phyloP scores from a whole-genome alignment of 2,329 filamentous ascomycete species.

The Calcarisporium arbuscula region DNA sequence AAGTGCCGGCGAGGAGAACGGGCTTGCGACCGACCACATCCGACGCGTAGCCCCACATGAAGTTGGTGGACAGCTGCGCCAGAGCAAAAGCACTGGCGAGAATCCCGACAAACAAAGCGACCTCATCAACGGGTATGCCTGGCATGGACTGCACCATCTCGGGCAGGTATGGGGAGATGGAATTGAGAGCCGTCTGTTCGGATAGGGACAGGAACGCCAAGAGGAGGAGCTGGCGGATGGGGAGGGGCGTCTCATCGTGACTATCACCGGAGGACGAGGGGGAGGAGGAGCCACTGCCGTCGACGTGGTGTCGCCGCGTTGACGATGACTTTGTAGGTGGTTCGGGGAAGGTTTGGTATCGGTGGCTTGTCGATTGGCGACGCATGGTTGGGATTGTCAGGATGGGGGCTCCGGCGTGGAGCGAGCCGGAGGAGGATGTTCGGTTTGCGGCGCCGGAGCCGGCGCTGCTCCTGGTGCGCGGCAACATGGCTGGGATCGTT shows the following conservation, averaged over 20 bases:
- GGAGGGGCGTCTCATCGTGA: constrained; percentile 66
- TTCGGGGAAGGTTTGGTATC: constrained; percentile 79
- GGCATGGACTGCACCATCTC: constrained; percentile 86
- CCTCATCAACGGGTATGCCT: constrained; percentile 63
- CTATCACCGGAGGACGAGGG: constrained; percentile 24
- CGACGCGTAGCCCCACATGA: constrained; percentile 49
- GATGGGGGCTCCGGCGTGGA: constrained; percentile 46
- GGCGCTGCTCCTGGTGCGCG: too few relatives aligned
- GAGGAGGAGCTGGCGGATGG: constrained; percentile 73
- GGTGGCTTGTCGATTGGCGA: constrained; percentile 41
- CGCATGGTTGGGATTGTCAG: constrained; percentile 26
- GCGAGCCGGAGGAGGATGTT: constrained; percentile 37
- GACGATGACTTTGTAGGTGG: constrained; percentile 64
- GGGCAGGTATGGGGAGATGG: constrained; percentile 89
- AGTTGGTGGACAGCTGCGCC: constrained; percentile 87
- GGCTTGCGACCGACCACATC: constrained; percentile 71
- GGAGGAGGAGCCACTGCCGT: constrained; percentile 11
- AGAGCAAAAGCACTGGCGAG: constrained; percentile 88
- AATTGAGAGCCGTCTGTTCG: constrained; percentile 95
- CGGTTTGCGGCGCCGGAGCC: constrained; percentile 10
- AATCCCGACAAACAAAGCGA: constrained; percentile 82
- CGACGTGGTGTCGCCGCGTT: constrained; percentile 50
- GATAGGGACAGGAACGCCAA: constrained; percentile 83
- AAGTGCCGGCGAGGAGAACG: constrained; percentile 69
- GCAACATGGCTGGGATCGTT: too few relatives aligned